Percentiles rank a stretch among this genome's conserved stretches.
phyloP scores from a whole-genome alignment of 1,284 basidiomycete species.

The Pseudomicrostroma phylloplanum region DNA sequence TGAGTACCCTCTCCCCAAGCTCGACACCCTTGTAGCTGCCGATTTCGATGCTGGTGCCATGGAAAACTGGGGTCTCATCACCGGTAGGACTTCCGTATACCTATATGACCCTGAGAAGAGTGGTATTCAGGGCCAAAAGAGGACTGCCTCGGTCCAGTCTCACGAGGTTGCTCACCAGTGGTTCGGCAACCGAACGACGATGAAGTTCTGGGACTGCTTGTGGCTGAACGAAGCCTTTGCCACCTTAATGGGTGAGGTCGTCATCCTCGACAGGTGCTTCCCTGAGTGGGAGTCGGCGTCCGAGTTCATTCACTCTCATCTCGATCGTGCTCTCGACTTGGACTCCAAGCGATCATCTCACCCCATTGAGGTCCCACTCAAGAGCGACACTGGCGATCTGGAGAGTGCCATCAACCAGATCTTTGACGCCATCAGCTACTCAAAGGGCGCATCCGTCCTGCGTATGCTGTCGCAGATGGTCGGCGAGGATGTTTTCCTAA shows the following conservation, averaged over 20 bases:
- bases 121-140: slow-evolving; percentile 71
- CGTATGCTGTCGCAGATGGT: slow-evolving; percentile 78
- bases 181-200: slow-evolving; percentile 84
- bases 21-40: slow-evolving; percentile 50
- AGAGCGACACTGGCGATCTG: slow-evolving; percentile 35
- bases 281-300: slow-evolving; percentile 58
- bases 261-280: slow-evolving; percentile 64
- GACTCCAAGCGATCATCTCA: slow-evolving; percentile 89
- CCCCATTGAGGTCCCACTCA: slow-evolving; percentile 76
- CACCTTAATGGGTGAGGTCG: slow-evolving; percentile 74
- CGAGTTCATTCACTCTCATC: slow-evolving; percentile 57
- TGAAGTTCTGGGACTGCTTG: slow-evolving; percentile 74
- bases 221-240: slow-evolving; percentile 72
- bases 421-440: slow-evolving; percentile 53
- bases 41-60: slow-evolving; percentile 71
- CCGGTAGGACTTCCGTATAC: slow-evolving; percentile 75
- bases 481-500: slow-evolving; percentile 67
- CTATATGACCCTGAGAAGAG: slow-evolving; percentile 72
- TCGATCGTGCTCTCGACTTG: slow-evolving; percentile 64
- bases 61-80: slow-evolving; percentile 64
- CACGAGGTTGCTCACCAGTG: slow-evolving; percentile 62
- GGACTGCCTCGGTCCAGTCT: slow-evolving; percentile 69
- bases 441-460: slow-evolving; percentile 60
- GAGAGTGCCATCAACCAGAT: slow-evolving; percentile 48
- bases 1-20: slow-evolving; percentile 82